Evolutionary conservation across 2,329 filamentous ascomycete species (phyloP).

Genomic region (Fusarium agapanthi): DNA sequence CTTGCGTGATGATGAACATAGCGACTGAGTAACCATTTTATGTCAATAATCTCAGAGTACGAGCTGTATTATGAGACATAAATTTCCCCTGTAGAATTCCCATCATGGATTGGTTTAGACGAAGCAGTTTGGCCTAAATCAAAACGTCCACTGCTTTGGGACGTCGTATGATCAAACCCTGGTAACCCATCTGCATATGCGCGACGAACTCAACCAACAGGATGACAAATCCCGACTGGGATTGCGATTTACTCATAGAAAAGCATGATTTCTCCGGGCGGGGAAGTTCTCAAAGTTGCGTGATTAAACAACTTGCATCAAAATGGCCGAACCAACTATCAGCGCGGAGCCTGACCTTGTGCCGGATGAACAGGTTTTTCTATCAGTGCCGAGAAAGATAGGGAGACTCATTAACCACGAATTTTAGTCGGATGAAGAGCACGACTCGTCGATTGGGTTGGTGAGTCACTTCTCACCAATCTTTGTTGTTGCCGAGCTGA

Average conservation of each 20-base stretch:
- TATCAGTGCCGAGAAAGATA: accelerated
- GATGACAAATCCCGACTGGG: background rate
- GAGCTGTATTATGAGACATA: accelerated
- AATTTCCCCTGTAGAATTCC: background rate
- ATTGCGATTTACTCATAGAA: background rate
- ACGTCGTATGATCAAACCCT: conserved; percentile 9
- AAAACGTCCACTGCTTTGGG: background rate
- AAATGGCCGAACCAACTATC: conserved; percentile 7
- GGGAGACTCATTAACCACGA: background rate
- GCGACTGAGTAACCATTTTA: accelerated
- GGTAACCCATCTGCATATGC: background rate
- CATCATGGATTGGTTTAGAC: background rate
- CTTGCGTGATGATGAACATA: background rate
- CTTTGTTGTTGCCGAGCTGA: background rate
- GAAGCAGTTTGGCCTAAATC: background rate
- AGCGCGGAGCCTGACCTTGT: background rate
- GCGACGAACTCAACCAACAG: background rate
- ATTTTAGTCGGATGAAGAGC: background rate
- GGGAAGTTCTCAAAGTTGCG: background rate
- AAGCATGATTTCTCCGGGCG: background rate
- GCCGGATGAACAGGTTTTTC: conserved; percentile 14
- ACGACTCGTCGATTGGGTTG: background rate
- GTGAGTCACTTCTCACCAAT: background rate
- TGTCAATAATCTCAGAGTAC: background rate
- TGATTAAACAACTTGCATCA: background rate